Base-by-base conservation (phyloP, 345 rosid genomes). In the Turritis glabra region DNA sequence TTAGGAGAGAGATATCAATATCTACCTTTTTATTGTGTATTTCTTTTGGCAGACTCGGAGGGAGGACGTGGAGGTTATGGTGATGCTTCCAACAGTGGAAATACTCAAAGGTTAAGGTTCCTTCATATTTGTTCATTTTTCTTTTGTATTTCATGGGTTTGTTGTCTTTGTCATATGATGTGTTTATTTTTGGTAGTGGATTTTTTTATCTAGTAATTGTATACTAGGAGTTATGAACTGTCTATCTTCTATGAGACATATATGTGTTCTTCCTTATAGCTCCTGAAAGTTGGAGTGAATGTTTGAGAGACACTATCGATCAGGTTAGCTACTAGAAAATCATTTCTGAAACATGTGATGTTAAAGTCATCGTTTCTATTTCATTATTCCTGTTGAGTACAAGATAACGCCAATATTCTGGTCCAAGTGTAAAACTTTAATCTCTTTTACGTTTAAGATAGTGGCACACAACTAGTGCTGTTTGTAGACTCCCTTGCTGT, bases 31-130 rank as follows among this genome's bases (percentile, higher is more conserved):
- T 44, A 7, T 47, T 67, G 56, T 69, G 50, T 33, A 27, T 33
- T n/a, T 7, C 40, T 57, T n/a, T 69, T 59, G 75, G 75, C 82
- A 94, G 98, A 90, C 23, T 91, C 95, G 92, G 95, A 90, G 50
- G 78, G 82, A 23, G 88, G 90, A 26, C 92, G 88, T 59, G 88
- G 90, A 61, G 92, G 90, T 46, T 87, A 83, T 75, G 79, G 79
- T 59, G 95, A 90, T 80, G 83, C 82, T 64, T 67, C 90, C 29
- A 78, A 78, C 54, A 18, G 75, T 38, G 78, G 82, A 67, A 64
- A 65, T 76, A 56, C 73, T 48, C 93, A 86, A 80, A 91, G 98
- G 98, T 89, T 74, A 51, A 78, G 33, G 25, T 80, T 75, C 58
- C n/a, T 5, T 59, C 62, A 57, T 62, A 47, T 63, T 71, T 19